These are phyloP conservation scores for Microbotryomycetes sp. DNA, from an alignment of 1,284 basidiomycete species.

Conservation along the genomic window DNA sequence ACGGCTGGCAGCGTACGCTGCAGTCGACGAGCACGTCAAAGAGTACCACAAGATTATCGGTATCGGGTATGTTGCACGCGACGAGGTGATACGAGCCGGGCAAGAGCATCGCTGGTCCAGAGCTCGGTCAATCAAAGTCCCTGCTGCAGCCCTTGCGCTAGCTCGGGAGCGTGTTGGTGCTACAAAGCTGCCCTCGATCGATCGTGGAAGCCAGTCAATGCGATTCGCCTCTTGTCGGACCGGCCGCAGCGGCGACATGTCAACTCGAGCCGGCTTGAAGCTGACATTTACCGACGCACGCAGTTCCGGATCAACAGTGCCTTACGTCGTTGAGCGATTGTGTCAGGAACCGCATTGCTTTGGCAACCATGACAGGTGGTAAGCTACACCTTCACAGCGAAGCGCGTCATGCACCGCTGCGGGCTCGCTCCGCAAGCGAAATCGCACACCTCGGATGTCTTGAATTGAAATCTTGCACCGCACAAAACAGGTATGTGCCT, in stretches of 20 bases:
- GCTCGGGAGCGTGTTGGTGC: background rate
- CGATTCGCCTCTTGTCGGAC: background rate
- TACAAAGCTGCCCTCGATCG: background rate
- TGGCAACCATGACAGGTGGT: constrained; percentile 56
- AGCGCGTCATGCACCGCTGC: constrained; percentile 25
- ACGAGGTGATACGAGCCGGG: too few relatives aligned
- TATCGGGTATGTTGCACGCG: constrained; percentile 60
- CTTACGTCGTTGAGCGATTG: constrained; percentile 94
- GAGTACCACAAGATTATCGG: constrained; percentile 83
- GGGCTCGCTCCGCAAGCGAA: background rate
- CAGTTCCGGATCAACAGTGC: constrained; percentile 78
- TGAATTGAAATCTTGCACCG: background rate
- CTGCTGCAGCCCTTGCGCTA: too few relatives aligned
- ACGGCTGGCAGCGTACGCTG: constrained; percentile 83
- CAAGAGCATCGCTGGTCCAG: background rate
- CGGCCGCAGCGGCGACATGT: background rate
- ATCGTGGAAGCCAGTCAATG: background rate
- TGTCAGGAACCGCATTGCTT: constrained; percentile 61
- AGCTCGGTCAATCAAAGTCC: background rate
- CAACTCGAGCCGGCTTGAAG: background rate
- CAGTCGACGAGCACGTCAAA: constrained; percentile 82
- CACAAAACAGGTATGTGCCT: constrained; percentile 64
- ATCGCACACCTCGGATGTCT: background rate
- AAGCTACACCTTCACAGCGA: background rate
- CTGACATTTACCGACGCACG: background rate